Evolutionary conservation across 1,284 basidiomycete genomes (phyloP), one percentile per base, ranked within the genome.

Genomic region (Gastroboletus turbinatus): DNA sequence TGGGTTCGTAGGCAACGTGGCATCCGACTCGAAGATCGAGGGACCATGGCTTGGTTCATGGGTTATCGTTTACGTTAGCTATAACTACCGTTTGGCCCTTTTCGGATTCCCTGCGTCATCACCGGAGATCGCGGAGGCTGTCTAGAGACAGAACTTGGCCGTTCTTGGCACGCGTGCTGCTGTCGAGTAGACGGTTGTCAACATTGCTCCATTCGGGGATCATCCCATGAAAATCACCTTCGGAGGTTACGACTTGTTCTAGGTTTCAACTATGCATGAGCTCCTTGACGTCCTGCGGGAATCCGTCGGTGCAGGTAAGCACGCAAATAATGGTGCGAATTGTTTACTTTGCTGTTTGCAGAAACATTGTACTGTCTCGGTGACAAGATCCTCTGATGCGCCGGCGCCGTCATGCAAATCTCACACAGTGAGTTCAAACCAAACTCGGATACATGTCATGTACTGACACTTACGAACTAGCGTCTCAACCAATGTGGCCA

Each of bases 121-220:
- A 17, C 58, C 61, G 25, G 23, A 47, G 38, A 50, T 60, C 21
- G n/a, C 30, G 13, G 25, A 49, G 25, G 52, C 17, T 19, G 32
- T 19, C 21, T 23, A 32, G 32, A 36, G 36, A 25, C 48, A 32
- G 29, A 38, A 17, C 16, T 29, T 35, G 35, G 42, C 25, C 16
- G 13, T 14, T 23, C 38, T 49, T 30, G 19, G 46, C 29, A 38
- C 29, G 21, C 36, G 29, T 42, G 25, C 33, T 58, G n/a, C 19
- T 21, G 14, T 42, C 27, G 27, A 58, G n/a, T 25, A 30, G 36
- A 40, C 35, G 29, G 13, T 19, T 48, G 17, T 21, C 7, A 44
- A 25, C 14, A 29, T 35, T 19, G 38, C 44, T 23, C 25, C 9
- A 17, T 56, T 55, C 13, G 35, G 21, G 32, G 32, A 5, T 33